Evolutionary conservation across 352 stramenopile genomes (phyloP), one percentile per base, ranked within the genome.

Genomic region (Peronosclerospora sorghi): DNA sequence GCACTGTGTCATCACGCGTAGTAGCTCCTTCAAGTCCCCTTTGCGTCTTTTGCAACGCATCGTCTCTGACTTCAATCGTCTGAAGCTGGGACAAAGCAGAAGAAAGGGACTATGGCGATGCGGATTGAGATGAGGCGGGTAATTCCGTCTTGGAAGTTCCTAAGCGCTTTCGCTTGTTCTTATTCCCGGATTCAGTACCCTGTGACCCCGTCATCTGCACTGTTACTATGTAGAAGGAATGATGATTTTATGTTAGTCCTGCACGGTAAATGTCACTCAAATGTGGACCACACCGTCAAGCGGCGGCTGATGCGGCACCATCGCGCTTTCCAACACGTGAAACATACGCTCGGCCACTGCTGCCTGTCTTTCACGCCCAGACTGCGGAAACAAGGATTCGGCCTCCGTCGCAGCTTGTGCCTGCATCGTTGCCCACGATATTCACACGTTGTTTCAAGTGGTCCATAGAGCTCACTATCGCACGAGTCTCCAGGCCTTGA

Each of bases 401-500:
- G n/a, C n/a, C n/a, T n/a, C n/a, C n/a, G n/a, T n/a, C n/a, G n/a
- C n/a, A n/a, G n/a, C n/a, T n/a, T n/a, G n/a, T n/a, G n/a, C n/a
- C n/a, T n/a, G n/a, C 6, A 65, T 85, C 28, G 80, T 90, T 8
- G 57, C 72, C 10, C 41, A 78, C 13, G 77, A 93, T 39, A 87
- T 93, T 30, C 65, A 87, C 50, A 66, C 75, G 48, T 53, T 92
- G 29, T 90, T 92, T 42, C 65, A 68, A 32, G 76, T 92, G n/a
- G 77, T 88, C 27, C 77, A 86, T 38, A 62, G 80, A 34, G 88
- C 78, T 5, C 76, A 83, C 51, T 95, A 97, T 35, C 74, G 70
- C 26, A 97, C 95, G n/a, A 85, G 83, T 42, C 96, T 97, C n/a
- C 95, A 98, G 62, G 95, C 94, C 12, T 70, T 99, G 6, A 95